phyloP scores from a whole-genome alignment of 768 basidiomycete species.

The Tulasnella sp. region DNA sequence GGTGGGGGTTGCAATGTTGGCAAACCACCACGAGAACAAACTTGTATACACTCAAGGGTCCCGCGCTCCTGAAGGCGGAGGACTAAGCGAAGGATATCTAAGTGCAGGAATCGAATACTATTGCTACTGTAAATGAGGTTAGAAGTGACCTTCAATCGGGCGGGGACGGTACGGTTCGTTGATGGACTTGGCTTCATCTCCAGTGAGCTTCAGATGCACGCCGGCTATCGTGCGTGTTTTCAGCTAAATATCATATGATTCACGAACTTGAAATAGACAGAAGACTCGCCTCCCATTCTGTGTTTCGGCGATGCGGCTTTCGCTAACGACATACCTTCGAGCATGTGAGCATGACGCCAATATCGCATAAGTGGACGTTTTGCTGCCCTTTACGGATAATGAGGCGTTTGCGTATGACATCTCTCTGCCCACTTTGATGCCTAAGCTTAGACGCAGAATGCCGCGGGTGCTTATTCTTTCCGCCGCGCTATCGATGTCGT shows the following conservation, averaged over 20 bases:
- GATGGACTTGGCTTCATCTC: constrained; percentile 10
- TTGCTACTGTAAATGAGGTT: not conserved
- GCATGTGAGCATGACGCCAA: not conserved
- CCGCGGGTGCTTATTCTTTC: not conserved
- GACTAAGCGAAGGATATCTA: too few relatives aligned
- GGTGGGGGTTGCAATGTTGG: too few relatives aligned
- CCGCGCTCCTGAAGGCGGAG: too few relatives aligned
- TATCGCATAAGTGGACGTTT: not conserved
- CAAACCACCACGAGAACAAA: too few relatives aligned
- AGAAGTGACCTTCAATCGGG: constrained; percentile 13
- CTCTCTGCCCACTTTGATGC: not conserved
- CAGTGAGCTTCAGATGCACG: constrained; percentile 11
- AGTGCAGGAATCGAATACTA: not conserved
- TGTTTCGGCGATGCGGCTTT: too few relatives aligned
- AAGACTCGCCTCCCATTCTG: constrained; percentile 43
- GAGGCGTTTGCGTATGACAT: not conserved
- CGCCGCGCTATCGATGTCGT: too few relatives aligned
- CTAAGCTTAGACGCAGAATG: not conserved
- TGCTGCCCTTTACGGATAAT: too few relatives aligned
- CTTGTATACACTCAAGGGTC: too few relatives aligned
- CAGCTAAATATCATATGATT: not conserved
- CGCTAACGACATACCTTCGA: too few relatives aligned
- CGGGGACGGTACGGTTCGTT: constrained; percentile 13
- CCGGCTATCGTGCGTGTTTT: not conserved
- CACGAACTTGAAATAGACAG: not conserved